Base-by-base conservation (phyloP, 225 moss, liverwort and hornwort genomes). In the Pseudoscleropodium purum region DNA sequence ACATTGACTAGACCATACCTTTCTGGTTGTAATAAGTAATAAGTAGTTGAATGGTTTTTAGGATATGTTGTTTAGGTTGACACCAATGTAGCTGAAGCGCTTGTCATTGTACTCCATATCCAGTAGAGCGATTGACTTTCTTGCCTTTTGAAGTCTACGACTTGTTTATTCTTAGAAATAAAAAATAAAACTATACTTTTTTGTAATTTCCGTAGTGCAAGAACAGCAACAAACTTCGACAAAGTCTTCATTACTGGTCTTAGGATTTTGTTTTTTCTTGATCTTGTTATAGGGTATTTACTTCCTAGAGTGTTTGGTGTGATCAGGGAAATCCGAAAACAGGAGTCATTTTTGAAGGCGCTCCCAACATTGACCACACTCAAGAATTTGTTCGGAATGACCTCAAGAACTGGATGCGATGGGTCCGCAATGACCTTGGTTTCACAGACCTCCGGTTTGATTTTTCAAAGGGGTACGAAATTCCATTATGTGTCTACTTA, bases 371-470 rank as follows among this genome's bases (percentile, higher is more conserved):
- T 83, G 99, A 99, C 86, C 96, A 96, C 75, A 99, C 96, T 43
- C 99, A 99, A 91, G 95, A 96, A 70, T 99, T 99, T 93, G 97
- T 99, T 89, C 95, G 97, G 60, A 89, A 91, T 76, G 99, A 99
- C 87, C 94, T 99, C 45, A 96, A 95, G 86, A 90, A 91, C 52
- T 99, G 99, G 99, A 93, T 99, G 89, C 91, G 88, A 45, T 99
- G 99, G 99, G 88, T 97, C 26, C 89, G 94, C 87, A 90, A 97
- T 67, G 96, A 99, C 90, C 93, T 99, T 41, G 99, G 99, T 21
- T 99, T 96, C 91, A 93, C 65, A 63, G 90, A 95, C 88, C 91
- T 97, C 85, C 96, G 99, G 57, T 99, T 99, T 64, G 99, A 99
- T 89, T 99, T 94, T 90, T 94, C 95, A 56, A 99, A 99, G 90